Percentiles rank a stretch among this genome's conserved stretches.
phyloP scores from a whole-genome alignment of 805 yeast genomes.

The Teunomyces barrocoloradensis region DNA sequence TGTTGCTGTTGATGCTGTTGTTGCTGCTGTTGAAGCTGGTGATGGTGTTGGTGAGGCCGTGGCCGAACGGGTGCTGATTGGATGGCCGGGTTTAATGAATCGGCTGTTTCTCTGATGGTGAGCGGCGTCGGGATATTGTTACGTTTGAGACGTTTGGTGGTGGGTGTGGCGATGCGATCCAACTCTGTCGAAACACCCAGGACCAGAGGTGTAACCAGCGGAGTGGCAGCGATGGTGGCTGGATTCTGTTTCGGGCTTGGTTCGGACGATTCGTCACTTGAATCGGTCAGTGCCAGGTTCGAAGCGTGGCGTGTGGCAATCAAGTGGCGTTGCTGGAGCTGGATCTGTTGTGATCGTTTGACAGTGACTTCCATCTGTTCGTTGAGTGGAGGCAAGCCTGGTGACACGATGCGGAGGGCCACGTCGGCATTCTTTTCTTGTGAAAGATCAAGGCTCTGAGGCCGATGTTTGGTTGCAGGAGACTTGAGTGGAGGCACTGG shows the following conservation, averaged over 20 bases:
- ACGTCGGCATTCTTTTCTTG: constrained; percentile 17
- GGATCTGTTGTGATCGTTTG: constrained; percentile 29
- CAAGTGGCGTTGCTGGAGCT: constrained; percentile 29
- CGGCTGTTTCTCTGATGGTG: constrained; percentile 11
- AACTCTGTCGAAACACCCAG: constrained; percentile 1
- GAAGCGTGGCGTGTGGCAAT: constrained; percentile 20
- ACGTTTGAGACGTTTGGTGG: constrained; percentile 29
- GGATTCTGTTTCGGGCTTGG: not conserved
- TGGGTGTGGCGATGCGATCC: constrained; percentile 16
- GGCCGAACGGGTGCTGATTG: constrained; percentile 34
- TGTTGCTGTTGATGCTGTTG: not conserved
- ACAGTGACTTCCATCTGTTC: constrained; percentile 33
- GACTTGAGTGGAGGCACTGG: not conserved
- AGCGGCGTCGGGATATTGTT: constrained; percentile 33
- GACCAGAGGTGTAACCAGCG: too few relatives aligned
- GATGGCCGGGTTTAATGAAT: constrained; percentile 17
- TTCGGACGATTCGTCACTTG: not conserved
- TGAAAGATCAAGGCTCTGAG: constrained; percentile 16
- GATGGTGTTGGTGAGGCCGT: constrained; percentile 3
- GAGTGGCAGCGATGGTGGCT: not conserved
- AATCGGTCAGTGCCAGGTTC: constrained; percentile 5
- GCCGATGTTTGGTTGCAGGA: constrained; percentile 13
- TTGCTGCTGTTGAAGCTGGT: constrained; percentile 1
- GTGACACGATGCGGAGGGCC: constrained; percentile 33
- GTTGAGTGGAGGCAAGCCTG: constrained; percentile 30